These are phyloP conservation scores for Pichia californica DNA, from an alignment of 805 yeast genomes.

Conservation along the genomic window DNA sequence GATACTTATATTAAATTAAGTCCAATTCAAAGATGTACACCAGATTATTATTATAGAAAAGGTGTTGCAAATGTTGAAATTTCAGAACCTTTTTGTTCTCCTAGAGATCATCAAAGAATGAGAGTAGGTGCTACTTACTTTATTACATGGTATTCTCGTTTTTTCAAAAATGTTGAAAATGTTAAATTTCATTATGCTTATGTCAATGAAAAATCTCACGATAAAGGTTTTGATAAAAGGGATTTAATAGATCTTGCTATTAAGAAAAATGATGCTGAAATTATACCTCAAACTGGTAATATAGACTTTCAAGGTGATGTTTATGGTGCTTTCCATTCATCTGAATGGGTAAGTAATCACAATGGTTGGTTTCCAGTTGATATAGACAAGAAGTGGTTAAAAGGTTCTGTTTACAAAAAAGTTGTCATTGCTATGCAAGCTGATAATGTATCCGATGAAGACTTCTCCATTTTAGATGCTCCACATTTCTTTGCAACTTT, in stretches of 20 bases:
- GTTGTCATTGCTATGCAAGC: conserved; percentile 73
- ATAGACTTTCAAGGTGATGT: conserved; percentile 23
- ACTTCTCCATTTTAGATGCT: conserved; percentile 45
- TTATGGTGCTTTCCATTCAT: conserved; percentile 45
- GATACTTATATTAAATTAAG: conserved; percentile 63
- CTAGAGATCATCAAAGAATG: conserved; percentile 53
- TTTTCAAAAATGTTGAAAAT: conserved; percentile 51
- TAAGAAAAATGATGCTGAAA: conserved; percentile 12
- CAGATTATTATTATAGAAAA: conserved; percentile 60
- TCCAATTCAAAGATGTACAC: conserved; percentile 82
- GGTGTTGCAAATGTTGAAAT: conserved; percentile 48
- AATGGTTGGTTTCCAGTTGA: conserved; percentile 63
- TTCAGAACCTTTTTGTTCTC: conserved; percentile 84
- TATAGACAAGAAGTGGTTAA: conserved; percentile 59
- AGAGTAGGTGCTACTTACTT: conserved; percentile 62
- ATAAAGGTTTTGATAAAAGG: conserved; percentile 42
- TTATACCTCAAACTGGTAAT: conserved; percentile 15
- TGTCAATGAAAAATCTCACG: conserved; percentile 47
- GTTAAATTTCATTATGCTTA: conserved; percentile 65
- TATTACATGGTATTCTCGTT: conserved; percentile 73
- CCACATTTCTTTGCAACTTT: conserved; percentile 40
- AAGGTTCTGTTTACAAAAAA: conserved; percentile 43
- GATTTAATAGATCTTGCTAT: conserved; percentile 15
- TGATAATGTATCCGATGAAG: conserved; percentile 56
- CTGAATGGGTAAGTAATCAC: conserved; percentile 62